Base-by-base conservation (phyloP, 768 basidiomycete species). In the Trametes maxima region DNA sequence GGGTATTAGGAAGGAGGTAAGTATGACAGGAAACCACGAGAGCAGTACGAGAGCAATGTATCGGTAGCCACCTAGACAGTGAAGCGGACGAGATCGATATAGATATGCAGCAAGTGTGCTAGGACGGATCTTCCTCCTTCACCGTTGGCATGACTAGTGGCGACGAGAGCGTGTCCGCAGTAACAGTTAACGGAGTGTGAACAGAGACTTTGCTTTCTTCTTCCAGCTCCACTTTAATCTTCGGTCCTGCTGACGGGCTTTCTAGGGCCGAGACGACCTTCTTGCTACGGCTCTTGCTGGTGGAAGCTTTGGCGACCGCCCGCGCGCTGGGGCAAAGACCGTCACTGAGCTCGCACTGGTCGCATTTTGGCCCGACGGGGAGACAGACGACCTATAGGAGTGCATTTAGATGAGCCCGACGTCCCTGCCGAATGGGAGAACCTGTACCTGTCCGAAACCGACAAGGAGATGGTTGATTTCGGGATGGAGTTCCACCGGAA, bases 381-480 rank as follows among this genome's bases (percentile, higher is more conserved):
- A 85, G 72, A 59, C 90, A 93, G 0, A 92, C 77, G 0, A 81
- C 83, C 90, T 92, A 62, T 7, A 46, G 7, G 17, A 19, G 46
- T 35, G 42, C 12, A n/a, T 24, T 3, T 46, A 17, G 12, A 33
- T 62, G 6, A 62, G 56, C 36, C 16, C 14, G 14, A 4, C 6
- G 6, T 19, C 21, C 24, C n/a, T 28, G 8, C 2, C 6, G 0
- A 57, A 13, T 13, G 54, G 36, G 44, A 16, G 19, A 36, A 46
- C 13, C 53, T 74, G 28, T 63, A 90, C 91, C 82, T 94, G 92
- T 36, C 92, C 92, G 60, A 94, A 94, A 0, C 92, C 91, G 3
- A 94, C 92, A 0, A 94, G 80, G 72, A 90, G 67, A 58, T 86
- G 86, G 69, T 94, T 94, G 59, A 94, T 92, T 24, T 92, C 86